Evolutionary conservation across 2,329 filamentous ascomycete species (phyloP), one percentile per base, ranked within the genome.

Genomic region (Dothistroma pini): DNA sequence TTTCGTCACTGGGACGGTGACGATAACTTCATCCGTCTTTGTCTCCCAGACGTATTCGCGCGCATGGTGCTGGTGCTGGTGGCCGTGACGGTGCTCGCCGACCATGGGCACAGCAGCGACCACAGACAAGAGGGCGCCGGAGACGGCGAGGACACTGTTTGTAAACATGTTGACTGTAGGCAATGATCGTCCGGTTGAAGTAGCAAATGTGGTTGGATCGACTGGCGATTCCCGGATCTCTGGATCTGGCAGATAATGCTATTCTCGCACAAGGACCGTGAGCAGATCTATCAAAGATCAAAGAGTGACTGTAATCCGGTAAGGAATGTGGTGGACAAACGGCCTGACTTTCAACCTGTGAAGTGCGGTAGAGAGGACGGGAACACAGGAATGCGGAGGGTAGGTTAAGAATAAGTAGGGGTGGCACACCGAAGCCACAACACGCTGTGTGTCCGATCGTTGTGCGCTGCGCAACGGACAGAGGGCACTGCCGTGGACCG

Each of bases 31-130:
- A 22, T 79, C 75, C 41, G 75, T 78, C 53, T 81, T 76, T 31
- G 81, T 84, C 64, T 81, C 75, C 74, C 77, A 82, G 57, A 81
- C 79, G 41, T 81, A 70, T 55, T 78, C 78, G 63, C 76, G 76
- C 63, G 78, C 76, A 65, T 72, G 61, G 49, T 60, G 60, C 12
- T 56, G 52, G 62, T 67, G 66, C 21, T 60, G 60, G 32, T 64
- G 63, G 34, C 63, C 59, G 34, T 65, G 61, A 19, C 38, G 60
- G 54, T 62, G 63, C 38, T 55, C 35, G 38, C 57, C 65, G 22
- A 60, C 66, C 61, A 71, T 64, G 21, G 71, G 71, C n/a, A 74
- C 68, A 34, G 72, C 72, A 49, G 67, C 69, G 50, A 65, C 70
- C 21, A 68, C 49, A 41, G 68, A 62, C 54, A 73, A 51, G 34